phyloP scores from a whole-genome alignment of 2,329 filamentous ascomycete genomes.

The Pestalotiopsis sp. region DNA sequence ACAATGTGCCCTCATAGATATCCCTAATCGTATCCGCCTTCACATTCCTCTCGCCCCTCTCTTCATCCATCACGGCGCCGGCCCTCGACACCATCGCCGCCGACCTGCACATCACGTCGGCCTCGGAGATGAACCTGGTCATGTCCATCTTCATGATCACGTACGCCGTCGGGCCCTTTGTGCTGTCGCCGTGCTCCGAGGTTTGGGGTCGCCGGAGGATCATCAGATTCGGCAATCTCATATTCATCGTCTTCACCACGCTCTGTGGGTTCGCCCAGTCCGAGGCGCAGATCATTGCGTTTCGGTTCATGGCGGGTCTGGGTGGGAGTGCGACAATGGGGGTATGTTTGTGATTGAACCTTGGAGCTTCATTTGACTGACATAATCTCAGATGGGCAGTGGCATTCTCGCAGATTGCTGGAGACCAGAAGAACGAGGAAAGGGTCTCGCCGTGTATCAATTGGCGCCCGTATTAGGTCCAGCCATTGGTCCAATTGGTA shows the following conservation, averaged over 20 bases:
- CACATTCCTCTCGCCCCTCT: slow-evolving; percentile 60
- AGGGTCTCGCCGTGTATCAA: slow-evolving; percentile 44
- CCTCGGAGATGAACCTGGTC: slow-evolving; percentile 43
- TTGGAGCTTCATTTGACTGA: slow-evolving; percentile 16
- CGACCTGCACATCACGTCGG: slow-evolving; percentile 47
- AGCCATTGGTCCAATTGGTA: slow-evolving; percentile 33
- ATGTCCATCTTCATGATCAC: slow-evolving; percentile 51
- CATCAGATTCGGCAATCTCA: slow-evolving; percentile 49
- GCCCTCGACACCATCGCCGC: slow-evolving; percentile 45
- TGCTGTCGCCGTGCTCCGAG: slow-evolving; percentile 38
- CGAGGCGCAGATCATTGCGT: slow-evolving; percentile 48
- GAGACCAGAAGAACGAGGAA: slow-evolving; percentile 41
- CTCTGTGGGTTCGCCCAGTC: slow-evolving; percentile 51
- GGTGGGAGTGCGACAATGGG: slow-evolving; percentile 50
- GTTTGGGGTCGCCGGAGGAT: slow-evolving; percentile 46
- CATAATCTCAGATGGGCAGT: slow-evolving; percentile 19
- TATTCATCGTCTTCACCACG: slow-evolving; percentile 54
- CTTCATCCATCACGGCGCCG: slow-evolving; percentile 54
- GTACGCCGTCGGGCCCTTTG: slow-evolving; percentile 48
- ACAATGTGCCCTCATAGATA: slow-evolving; percentile 14
- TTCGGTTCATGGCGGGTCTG: slow-evolving; percentile 52
- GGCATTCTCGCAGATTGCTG: slow-evolving; percentile 51
- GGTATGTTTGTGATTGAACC: slow-evolving; percentile 21
- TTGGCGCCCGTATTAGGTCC: slow-evolving; percentile 37
- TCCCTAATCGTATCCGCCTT: slow-evolving; percentile 40